phyloP scores from a whole-genome alignment of 2,329 filamentous ascomycete species.

The Hypoxylon sp. region DNA sequence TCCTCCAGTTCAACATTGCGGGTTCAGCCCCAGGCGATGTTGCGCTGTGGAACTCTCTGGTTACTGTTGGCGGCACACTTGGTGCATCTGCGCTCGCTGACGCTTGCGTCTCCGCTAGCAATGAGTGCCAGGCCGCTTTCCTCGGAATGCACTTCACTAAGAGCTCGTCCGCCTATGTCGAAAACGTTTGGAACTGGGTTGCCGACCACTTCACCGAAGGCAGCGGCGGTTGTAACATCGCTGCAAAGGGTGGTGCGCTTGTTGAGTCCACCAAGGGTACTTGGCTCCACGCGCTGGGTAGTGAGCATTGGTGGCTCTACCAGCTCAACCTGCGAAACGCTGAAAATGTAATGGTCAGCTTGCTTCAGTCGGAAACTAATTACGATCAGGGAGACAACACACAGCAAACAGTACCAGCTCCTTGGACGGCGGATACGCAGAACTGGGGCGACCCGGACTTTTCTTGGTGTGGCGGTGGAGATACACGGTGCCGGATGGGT shows the following conservation, averaged over 20 bases:
- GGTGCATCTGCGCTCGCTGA: conserved; percentile 50
- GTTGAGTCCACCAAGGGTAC: conserved; percentile 61
- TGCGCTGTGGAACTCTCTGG: conserved; percentile 54
- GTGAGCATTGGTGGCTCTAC: conserved; percentile 71
- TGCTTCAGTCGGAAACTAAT: conserved; percentile 69
- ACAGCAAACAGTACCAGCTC: conserved; percentile 54
- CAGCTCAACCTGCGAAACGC: conserved; percentile 67
- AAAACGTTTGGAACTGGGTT: conserved; percentile 68
- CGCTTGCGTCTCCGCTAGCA: conserved; percentile 51
- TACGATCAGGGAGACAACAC: conserved; percentile 60
- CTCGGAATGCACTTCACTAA: conserved; percentile 62
- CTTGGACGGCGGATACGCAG: conserved; percentile 55
- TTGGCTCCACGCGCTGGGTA: conserved; percentile 66
- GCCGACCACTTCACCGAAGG: conserved; percentile 65
- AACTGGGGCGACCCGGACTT: conserved; percentile 61
- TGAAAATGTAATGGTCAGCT: conserved; percentile 62
- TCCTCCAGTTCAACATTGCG: conserved; percentile 63
- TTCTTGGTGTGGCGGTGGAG: conserved; percentile 54
- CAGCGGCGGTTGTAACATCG: conserved; percentile 61
- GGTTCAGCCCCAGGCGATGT: conserved; percentile 53
- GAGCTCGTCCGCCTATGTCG: conserved; percentile 64
- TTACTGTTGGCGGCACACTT: conserved; percentile 56
- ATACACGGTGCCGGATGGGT: conserved; percentile 60
- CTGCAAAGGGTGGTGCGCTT: conserved; percentile 62
- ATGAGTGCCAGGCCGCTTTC: conserved; percentile 60